Base-by-base conservation (phyloP, 345 rosid species). In the Viola odorata region DNA sequence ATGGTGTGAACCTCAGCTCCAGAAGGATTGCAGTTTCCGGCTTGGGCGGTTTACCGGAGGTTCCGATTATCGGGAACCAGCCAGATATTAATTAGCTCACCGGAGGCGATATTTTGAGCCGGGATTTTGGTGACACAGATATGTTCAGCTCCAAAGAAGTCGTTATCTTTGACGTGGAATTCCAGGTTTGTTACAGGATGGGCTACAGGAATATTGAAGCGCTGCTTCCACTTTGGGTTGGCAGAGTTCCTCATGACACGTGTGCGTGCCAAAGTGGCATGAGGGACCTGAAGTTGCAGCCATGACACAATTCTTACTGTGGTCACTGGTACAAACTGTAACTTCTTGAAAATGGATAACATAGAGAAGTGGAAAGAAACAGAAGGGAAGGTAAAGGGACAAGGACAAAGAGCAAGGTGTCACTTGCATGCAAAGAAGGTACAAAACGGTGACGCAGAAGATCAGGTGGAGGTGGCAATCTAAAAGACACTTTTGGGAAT, bases 251-350 rank as follows among this genome's bases (percentile, higher is more conserved):
- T 86, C 45, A 94, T 13, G 11, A 94, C 96, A 23, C 85, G 79
- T 0, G 97, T 88, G 6, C 97, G 79, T 6, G 99, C 99, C 11
- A 94, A 61, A 13, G 96, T 94, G 42, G 91, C 80, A 41, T 94
- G 97, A 0, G 99, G 99, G 36, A 94, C 96, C 3, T 36, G 52
- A 16, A 50, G n/a, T 41, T 14, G 40, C 51, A 2, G 50, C 70
- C 70, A 59, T 66, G 41, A 3, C 8, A 40, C 6, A 23, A 23
- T 23, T 23, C 32, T 23, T 2, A n/a, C n/a, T n/a, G n/a, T n/a
- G n/a, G 32, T 23, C 32, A 23, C 32, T 23, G 32, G 32, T 23
- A 23, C 32, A 23, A 23, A 23, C 32, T 23, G 32, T 23, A 23
- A 23, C 32, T 23, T 23, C 32, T 23, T 23, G 32, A 23, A 23